These are phyloP conservation scores for Malbranchea cinnamomea DNA, from an alignment of 2,329 filamentous ascomycete species.

Conservation along the genomic window DNA sequence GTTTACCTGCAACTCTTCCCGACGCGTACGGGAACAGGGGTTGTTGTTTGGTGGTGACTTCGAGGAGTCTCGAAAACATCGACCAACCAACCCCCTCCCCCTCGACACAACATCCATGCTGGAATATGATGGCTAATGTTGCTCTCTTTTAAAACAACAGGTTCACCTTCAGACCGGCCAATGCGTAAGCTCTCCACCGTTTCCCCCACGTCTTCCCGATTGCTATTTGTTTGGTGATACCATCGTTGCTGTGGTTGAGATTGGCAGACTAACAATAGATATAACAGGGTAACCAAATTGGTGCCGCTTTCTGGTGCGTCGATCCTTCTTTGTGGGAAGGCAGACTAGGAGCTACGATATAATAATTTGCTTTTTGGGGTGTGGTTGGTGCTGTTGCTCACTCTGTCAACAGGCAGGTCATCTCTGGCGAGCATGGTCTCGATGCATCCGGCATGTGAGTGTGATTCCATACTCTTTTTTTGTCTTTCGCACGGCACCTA, in stretches of 20 bases:
- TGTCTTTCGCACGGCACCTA: not conserved
- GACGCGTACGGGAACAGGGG: too few species aligned
- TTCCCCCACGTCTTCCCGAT: constrained; percentile 2
- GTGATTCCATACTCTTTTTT: too few species aligned
- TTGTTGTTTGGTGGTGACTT: not conserved
- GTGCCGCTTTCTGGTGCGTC: constrained; percentile 95
- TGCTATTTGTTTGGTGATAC: too few species aligned
- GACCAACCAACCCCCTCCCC: not conserved
- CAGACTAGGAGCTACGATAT: too few species aligned
- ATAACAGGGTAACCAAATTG: constrained; percentile 97
- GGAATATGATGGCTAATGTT: too few species aligned
- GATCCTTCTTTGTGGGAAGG: constrained; percentile 4
- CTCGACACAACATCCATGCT: too few species aligned
- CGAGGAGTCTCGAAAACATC: not conserved
- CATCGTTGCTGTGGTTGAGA: too few species aligned
- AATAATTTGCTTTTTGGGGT: not conserved
- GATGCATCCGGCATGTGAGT: constrained; percentile 10
- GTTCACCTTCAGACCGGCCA: constrained; percentile 99
- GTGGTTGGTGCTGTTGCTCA: constrained; percentile 1
- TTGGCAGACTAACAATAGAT: too few species aligned
- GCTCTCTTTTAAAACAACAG: constrained; percentile 43
- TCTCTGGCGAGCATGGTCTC: constrained; percentile 10
- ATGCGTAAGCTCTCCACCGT: constrained; percentile 55
- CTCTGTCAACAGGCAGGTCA: constrained; percentile 8
- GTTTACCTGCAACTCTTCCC: constrained; percentile 22